A percentile compares a stretch with the other conserved stretches of the same genome.
These are phyloP conservation scores for Corylus avellana DNA, from an alignment of 306 rosid species.

Conservation along the genomic window DNA sequence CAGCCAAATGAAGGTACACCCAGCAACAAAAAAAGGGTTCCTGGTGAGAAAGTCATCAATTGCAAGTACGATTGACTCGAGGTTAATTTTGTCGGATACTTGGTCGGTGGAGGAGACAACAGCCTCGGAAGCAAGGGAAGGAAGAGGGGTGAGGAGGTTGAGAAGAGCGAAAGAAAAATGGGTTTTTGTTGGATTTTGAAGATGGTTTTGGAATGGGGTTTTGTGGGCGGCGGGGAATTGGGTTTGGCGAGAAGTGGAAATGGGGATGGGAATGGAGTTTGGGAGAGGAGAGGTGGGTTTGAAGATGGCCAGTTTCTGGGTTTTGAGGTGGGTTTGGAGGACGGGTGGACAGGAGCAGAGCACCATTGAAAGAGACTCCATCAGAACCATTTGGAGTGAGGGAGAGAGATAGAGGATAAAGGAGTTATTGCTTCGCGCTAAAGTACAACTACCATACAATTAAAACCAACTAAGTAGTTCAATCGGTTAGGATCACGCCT, in stretches of 20 bases:
- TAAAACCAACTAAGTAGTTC: too few species aligned
- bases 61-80: constrained; percentile 62
- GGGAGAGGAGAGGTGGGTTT: constrained; percentile 33
- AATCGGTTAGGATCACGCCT: too few species aligned
- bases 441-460: too few species aligned
- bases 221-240: constrained; percentile 29
- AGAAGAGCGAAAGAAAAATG: constrained; percentile 37
- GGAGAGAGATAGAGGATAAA: constrained; percentile 20
- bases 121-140: constrained; percentile 60
- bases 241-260: constrained; percentile 23
- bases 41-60: constrained; percentile 67
- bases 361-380: constrained; percentile 60
- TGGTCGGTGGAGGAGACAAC: constrained; percentile 28
- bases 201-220: constrained; percentile 26
- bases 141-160: constrained; percentile 47
- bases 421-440: not conserved
- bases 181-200: constrained; percentile 21
- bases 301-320: constrained; percentile 36
- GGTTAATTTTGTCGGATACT: constrained; percentile 57
- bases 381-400: constrained; percentile 20
- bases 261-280: constrained; percentile 24
- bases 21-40: constrained; percentile 85
- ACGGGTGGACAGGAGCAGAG: constrained; percentile 58
- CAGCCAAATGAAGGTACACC: constrained; percentile 75
- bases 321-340: constrained; percentile 39